Evolutionary conservation across 2,329 filamentous ascomycete genomes (phyloP), one percentile per base, ranked within the genome.

Genomic region (Nemania bipapillata): DNA sequence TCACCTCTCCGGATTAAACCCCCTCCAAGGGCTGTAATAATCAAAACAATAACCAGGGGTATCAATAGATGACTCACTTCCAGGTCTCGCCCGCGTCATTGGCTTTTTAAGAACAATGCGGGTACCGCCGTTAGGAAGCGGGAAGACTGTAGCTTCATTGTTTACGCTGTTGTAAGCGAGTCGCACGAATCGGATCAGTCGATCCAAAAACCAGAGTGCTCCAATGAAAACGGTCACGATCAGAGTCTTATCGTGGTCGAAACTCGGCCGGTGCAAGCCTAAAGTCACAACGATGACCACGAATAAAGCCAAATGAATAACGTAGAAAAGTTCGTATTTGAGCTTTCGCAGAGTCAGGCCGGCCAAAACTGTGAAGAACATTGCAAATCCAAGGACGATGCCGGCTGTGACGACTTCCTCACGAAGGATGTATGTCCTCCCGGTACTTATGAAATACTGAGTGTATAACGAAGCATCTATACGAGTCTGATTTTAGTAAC

Each of bases 71-170:
- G 20, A 69, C 69, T 71, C 68, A 71, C 69, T 86, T 1, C 88
- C 89, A 0, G 88, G 83, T 1, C 79, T 76, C 0, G 84, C 84
- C 5, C 76, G 70, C 2, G 79, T 77, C 0, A 81, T 68, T 0
- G 84, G 83, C 2, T 83, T 81, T 75, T 86, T 86, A 17, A 87
- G 78, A 1, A 84, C 74, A 1, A 87, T 76, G 17, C 82, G 79
- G 1, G 82, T 83, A 17, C 81, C 85, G 2, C 81, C 80, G 17
- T 82, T 77, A 1, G 83, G 78, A 2, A 87, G 79, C 7, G 84
- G 79, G 37, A 80, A 79, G 5, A 86, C 66, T 0, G 75, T 81
- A 1, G 80, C 83, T 24, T 75, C 72, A 63, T 83, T 84, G 57
- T 81, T 81, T 64, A 79, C 73, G 60, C 76, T 76, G 70, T 82